Evolutionary conservation across 768 basidiomycete species (phyloP).

Genomic region (Pleurotus giganteus): DNA sequence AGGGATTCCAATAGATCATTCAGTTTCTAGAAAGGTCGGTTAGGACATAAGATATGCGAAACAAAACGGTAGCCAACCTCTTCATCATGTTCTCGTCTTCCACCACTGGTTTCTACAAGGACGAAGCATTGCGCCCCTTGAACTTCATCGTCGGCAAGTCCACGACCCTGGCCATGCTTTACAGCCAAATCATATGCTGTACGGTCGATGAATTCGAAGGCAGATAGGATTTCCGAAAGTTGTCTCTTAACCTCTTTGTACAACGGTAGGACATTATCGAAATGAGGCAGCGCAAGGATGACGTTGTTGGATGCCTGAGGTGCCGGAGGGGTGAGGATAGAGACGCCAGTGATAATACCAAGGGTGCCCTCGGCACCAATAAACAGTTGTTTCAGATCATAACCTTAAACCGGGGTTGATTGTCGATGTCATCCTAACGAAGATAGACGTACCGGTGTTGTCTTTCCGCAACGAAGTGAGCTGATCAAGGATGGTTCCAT

Average conservation of each 20-base stretch:
- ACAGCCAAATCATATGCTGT: conserved; percentile 82
- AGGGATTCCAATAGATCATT: conserved; percentile 73
- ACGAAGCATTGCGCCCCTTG: conserved; percentile 86
- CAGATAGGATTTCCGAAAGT: conserved; percentile 92
- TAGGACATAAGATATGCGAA: conserved; percentile 4
- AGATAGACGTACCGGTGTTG: conserved; percentile 73
- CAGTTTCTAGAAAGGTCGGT: conserved; percentile 65
- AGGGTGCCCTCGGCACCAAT: conserved; percentile 97
- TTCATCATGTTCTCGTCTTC: conserved; percentile 89
- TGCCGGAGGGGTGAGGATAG: conserved; percentile 86
- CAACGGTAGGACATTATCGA: conserved; percentile 82
- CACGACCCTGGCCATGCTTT: conserved; percentile 78
- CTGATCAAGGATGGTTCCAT: conserved; percentile 88
- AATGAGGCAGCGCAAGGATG: conserved; percentile 85
- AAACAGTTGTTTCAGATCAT: conserved; percentile 97
- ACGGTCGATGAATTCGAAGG: conserved; percentile 95
- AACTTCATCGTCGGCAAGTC: conserved; percentile 70
- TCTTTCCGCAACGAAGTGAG: conserved; percentile 92
- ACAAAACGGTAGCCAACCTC: conserved; percentile 53
- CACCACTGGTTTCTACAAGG: conserved; percentile 92
- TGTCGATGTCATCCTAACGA: neutral
- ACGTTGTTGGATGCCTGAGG: conserved; percentile 87
- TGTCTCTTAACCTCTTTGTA: conserved; percentile 79
- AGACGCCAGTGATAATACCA: conserved; percentile 92
- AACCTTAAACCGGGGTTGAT: conserved; percentile 53